Conservation (phyloP, 306 rosid species). For the Argentina anserina region DNA sequence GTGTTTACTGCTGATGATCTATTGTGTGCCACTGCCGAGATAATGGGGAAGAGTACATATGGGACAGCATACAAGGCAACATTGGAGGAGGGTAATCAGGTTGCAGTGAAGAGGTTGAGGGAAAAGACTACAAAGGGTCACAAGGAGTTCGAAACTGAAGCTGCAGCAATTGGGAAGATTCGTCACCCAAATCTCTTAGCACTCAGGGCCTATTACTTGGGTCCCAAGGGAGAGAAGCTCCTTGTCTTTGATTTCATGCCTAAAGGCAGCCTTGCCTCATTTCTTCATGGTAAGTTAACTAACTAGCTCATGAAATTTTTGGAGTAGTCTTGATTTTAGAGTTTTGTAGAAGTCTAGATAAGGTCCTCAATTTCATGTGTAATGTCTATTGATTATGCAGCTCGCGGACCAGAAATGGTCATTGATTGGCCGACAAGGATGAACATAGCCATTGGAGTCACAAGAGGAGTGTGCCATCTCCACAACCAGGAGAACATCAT, state of each 20-base stretch:
- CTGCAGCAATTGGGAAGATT: conserved; percentile 72
- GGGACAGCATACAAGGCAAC: conserved; percentile 92
- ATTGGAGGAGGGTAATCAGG: conserved; percentile 76
- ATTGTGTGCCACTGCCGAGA: conserved; percentile 87
- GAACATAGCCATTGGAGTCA: conserved; percentile 68
- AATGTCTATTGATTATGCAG: conserved; percentile 28
- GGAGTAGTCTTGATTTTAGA: too few relatives aligned
- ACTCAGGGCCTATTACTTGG: conserved; percentile 79
- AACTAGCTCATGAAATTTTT: conserved; percentile 1
- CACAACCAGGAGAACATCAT: conserved; percentile 58
- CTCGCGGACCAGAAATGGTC: conserved; percentile 61
- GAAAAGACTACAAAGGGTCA: conserved; percentile 81
- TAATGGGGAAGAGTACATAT: conserved; percentile 83
- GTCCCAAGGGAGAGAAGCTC: conserved; percentile 79
- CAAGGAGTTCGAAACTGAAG: conserved; percentile 79
- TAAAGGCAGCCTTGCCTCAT: conserved; percentile 83
- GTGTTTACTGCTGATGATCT: conserved; percentile 88
- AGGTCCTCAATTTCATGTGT: not conserved
- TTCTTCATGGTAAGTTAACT: conserved; percentile 74
- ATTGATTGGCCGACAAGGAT: conserved; percentile 88
- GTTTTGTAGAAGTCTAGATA: not conserved
- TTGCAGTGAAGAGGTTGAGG: conserved; percentile 87
- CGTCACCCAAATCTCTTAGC: conserved; percentile 71
- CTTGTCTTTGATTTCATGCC: conserved; percentile 85
- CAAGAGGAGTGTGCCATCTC: conserved; percentile 51